phyloP scores from a whole-genome alignment of 805 yeast species.

The Saccharomycopsis babjevae region DNA sequence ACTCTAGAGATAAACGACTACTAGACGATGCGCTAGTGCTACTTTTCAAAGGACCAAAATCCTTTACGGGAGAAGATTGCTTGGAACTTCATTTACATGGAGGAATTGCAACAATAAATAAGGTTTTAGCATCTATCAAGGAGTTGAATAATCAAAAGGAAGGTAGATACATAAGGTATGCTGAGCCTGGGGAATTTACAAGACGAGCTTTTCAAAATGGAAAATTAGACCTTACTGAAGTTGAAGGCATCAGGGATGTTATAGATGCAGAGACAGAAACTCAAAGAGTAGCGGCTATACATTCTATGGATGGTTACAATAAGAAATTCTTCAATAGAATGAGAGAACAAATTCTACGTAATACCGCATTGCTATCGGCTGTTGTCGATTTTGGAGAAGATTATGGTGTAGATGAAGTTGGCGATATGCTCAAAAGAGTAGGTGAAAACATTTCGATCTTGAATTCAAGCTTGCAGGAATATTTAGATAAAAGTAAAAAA shows the following conservation, averaged over 20 bases:
- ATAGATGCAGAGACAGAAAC: slow-evolving; percentile 91
- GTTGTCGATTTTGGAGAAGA: slow-evolving; percentile 94
- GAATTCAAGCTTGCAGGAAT: slow-evolving; percentile 26
- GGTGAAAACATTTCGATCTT: slow-evolving; percentile 31
- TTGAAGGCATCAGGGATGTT: slow-evolving; percentile 81
- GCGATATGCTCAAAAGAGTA: slow-evolving; percentile 31
- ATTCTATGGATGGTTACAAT: slow-evolving; percentile 63
- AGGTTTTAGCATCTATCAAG: slow-evolving; percentile 56
- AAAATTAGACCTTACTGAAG: slow-evolving; percentile 73
- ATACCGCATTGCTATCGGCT: slow-evolving; percentile 72
- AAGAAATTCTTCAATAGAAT: slow-evolving; percentile 46
- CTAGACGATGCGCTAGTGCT: slow-evolving; percentile 72
- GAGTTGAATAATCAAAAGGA: slow-evolving; percentile 33
- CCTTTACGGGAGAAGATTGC: slow-evolving; percentile 89
- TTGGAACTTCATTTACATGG: slow-evolving; percentile 92
- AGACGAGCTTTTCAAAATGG: slow-evolving; percentile 79
- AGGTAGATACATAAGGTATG: slow-evolving; percentile 50
- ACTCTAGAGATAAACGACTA: slow-evolving; percentile 27
- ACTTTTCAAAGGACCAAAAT: slow-evolving; percentile 59
- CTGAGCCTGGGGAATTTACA: slow-evolving; percentile 91
- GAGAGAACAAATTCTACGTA: slow-evolving; percentile 55
- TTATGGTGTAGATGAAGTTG: slow-evolving; percentile 61
- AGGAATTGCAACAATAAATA: slow-evolving; percentile 71
- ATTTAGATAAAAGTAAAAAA: slow-evolving; percentile 37
- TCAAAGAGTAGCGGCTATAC: slow-evolving; percentile 67